phyloP scores from a whole-genome alignment of 2,329 filamentous ascomycete genomes.

The Nannizziopsis arthrosporioides region DNA sequence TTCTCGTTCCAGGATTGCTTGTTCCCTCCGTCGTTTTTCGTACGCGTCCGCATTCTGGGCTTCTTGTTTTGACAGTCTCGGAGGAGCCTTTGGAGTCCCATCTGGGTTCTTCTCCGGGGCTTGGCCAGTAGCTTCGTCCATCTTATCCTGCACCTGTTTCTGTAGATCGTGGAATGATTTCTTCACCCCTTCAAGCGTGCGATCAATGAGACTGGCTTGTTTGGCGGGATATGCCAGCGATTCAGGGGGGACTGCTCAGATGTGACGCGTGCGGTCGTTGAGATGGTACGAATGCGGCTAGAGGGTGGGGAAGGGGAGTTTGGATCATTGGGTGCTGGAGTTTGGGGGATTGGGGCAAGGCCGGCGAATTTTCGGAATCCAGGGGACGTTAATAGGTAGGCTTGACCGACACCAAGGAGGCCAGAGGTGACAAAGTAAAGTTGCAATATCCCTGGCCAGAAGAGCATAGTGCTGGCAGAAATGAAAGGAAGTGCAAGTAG shows the following conservation, averaged over 20 bases:
- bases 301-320: conserved; percentile 1
- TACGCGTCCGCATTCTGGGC: conserved; percentile 24
- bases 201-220: conserved; percentile 26
- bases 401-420: conserved; percentile 33
- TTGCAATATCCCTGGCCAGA: conserved; percentile 47
- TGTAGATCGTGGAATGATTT: conserved; percentile 18
- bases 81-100: conserved; percentile 15
- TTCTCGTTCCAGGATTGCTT: conserved; percentile 25
- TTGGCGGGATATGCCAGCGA: conserved; percentile 11
- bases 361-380: conserved; percentile 22
- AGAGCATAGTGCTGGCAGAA: conserved; percentile 43
- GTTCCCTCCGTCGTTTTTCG: conserved; percentile 21
- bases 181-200: conserved; percentile 25
- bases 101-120: conserved; percentile 17
- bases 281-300: conserved; percentile 9
- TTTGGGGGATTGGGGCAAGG: conserved; percentile 18
- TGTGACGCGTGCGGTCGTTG: conserved; percentile 8
- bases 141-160: conserved; percentile 18
- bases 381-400: conserved; percentile 32
- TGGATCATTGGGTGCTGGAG: conserved; percentile 1
- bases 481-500: conserved; percentile 41
- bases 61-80: conserved; percentile 23
- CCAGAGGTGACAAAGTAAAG: conserved; percentile 47
- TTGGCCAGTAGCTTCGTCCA: conserved; percentile 20
- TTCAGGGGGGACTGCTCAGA: conserved; percentile 12